Percentiles rank a stretch among this genome's conserved stretches.
Evolutionary conservation across 495 filamentous ascomycete genomes (phyloP).

Genomic region (Apiosordaria backusii): DNA sequence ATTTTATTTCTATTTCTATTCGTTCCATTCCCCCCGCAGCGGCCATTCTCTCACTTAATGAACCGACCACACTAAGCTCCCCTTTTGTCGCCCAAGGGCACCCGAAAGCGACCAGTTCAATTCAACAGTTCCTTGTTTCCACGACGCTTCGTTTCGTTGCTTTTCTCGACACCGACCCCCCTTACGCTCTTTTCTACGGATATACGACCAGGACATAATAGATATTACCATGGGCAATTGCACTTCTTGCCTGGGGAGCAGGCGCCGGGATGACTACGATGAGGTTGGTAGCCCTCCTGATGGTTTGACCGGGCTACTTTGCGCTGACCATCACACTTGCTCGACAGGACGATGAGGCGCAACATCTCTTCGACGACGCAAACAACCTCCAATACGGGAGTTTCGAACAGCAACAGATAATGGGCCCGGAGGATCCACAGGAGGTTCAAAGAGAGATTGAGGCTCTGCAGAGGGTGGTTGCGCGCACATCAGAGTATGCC

Average conservation of each 20-base stretch:
- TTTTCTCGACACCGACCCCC: neutral
- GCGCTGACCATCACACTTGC: neutral
- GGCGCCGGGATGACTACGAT: slow-evolving; percentile 40
- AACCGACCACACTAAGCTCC: slow-evolving; percentile 28
- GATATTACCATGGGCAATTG: slow-evolving; percentile 44
- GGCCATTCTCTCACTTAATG: slow-evolving; percentile 30
- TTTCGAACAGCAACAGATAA: slow-evolving; percentile 48
- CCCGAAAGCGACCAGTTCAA: neutral
- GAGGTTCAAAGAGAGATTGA: slow-evolving; percentile 57
- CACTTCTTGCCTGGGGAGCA: slow-evolving; percentile 44
- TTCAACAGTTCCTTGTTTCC: slow-evolving; percentile 1
- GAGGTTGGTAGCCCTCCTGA: slow-evolving; percentile 30
- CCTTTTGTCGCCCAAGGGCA: slow-evolving; percentile 15
- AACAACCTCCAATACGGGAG: slow-evolving; percentile 52
- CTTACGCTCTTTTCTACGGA: slow-evolving; percentile 1
- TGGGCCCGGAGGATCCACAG: slow-evolving; percentile 51
- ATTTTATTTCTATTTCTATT: no score
- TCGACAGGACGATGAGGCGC: slow-evolving; percentile 48
- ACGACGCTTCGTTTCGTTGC: neutral
- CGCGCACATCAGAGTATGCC: slow-evolving; percentile 52
- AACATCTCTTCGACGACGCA: slow-evolving; percentile 53
- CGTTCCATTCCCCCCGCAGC: neutral
- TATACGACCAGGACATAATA: neutral
- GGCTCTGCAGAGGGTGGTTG: slow-evolving; percentile 53
- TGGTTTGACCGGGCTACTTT: slow-evolving; percentile 6